Evolutionary conservation across 2,329 filamentous ascomycete genomes (phyloP), one percentile per base, ranked within the genome.

Genomic region (Xylogone sp.): DNA sequence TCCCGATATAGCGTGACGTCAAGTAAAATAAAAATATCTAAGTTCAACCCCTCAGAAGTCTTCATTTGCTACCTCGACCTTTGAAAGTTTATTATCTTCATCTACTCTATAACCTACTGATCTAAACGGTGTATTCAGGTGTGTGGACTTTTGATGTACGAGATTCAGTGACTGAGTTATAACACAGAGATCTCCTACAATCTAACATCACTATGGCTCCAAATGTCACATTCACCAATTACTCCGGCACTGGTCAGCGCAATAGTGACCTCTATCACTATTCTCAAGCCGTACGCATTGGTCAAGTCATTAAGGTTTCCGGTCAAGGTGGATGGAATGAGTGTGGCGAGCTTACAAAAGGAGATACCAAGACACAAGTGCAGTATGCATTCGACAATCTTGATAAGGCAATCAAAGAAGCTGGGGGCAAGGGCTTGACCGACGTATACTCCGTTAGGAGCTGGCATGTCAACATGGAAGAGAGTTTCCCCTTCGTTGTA

Each of bases 281-380:
- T 42, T 60, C 59, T 6, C 58, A 61, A 50, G 49, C 58, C n/a
- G 58, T 60, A 16, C 31, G 49, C 5, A 51, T 60, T 22, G 56
- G 58, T 2, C 51, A 44, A n/a, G 57, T 47, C 42, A 45, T 61
- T 43, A 60, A 60, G 45, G 54, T 50, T n/a, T 54, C 58, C 20
- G 59, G 59, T 5, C 58, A 61, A 50, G 59, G 57, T 7, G 59
- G 59, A 39, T 61, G 59, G 59, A 49, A 59, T n/a, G 46, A 22
- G 10, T 21, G 46, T 10, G 59, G 55, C 3, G 45, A 46, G 6
- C 48, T 61, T 43, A 29, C 49, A 21, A 20, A 49, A 27, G 24
- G 24, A 27, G 43, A 49, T 19, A 49, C 53, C 9, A 22, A 48
- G 3, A 13, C 42, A 4, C 59, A 62, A 52, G 51, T 62, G 16